A percentile compares a stretch with the other conserved stretches of the same genome.
These are phyloP conservation scores for Stentor roeselii DNA, from an alignment of 73 alveolate species.

Conservation along the genomic window DNA sequence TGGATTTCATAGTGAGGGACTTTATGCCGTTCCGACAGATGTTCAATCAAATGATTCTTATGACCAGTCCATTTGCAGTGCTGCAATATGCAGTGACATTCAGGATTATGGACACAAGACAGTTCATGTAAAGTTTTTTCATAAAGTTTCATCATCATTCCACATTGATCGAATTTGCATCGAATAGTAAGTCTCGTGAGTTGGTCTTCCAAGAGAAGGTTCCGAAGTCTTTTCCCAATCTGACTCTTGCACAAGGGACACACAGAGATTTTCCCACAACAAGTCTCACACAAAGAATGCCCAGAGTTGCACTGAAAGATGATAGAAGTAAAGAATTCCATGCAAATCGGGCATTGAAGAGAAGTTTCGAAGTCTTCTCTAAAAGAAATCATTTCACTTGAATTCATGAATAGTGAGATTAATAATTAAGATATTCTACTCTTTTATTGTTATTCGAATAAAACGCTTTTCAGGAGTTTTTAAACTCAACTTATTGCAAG, in stretches of 20 bases:
- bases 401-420: background rate
- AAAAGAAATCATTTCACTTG: background rate
- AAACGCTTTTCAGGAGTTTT: background rate
- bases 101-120: constrained; percentile 6
- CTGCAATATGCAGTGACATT: background rate
- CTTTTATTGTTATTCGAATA: background rate
- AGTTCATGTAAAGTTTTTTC: constrained; percentile 7
- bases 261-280: background rate
- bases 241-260: constrained; percentile 16
- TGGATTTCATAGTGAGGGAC: constrained; percentile 28
- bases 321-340: background rate
- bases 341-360: constrained; percentile 26
- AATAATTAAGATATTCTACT: background rate
- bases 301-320: constrained; percentile 25
- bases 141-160: background rate
- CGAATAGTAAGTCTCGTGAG: background rate
- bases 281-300: constrained; percentile 10
- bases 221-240: constrained; percentile 18
- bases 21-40: background rate
- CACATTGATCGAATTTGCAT: constrained; percentile 5
- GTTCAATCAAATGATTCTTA: background rate
- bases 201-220: constrained; percentile 6
- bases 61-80: background rate
- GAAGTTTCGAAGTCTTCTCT: constrained; percentile 5
- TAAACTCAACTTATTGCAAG: constrained; percentile 11